Base-by-base conservation (phyloP, 148 eudicot species). In the Hydrangea macrophylla region DNA sequence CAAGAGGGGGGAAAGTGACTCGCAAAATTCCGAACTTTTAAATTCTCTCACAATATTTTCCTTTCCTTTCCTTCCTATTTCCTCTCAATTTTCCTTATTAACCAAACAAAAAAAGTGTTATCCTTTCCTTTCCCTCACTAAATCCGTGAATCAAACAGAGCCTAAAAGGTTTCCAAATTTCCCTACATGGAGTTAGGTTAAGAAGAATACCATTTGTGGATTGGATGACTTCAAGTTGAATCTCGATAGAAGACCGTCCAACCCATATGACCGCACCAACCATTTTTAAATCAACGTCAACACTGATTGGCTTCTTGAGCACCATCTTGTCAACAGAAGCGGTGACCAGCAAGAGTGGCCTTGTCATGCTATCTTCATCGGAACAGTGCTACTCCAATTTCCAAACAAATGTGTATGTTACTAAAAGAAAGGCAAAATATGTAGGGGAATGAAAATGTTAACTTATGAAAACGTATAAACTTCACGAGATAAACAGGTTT, bases 261-360 rank as follows among this genome's bases (percentile, higher is more conserved):
- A 89, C 99, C 99, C 99, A 95, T 71, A 85, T 91, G 69, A 89
- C 97, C 18, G 96, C 92, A 60, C 97, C 99, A 68, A 78, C 82
- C 57, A 91, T 80, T 74, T 75, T 87, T 67, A 95, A 73, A 74
- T 95, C 97, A 77, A 69, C 42, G 67, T 89, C 89, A 44, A 91
- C 97, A 66, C 91, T 85, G 64, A 95, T 81, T 59, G 99, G 85
- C 81, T 83, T 85, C 77, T 82, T 91, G 67, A 95, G 77, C 72
- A 87, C 97, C 75, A 95, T 87, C 77, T 84, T 92, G 85, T 95
- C 99, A 15, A 91, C 97, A 67, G 97, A 87, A 65, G 99, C 97
- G 58, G 99, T 95, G 7, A 87, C 99, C 62, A 95, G 71, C 79
- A 87, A 74, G 69, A 91, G 78, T 23, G 99, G 99, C 70, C 97